Evolutionary conservation across 306 rosid genomes (phyloP).

Genomic region (Cucurbita maxima): DNA sequence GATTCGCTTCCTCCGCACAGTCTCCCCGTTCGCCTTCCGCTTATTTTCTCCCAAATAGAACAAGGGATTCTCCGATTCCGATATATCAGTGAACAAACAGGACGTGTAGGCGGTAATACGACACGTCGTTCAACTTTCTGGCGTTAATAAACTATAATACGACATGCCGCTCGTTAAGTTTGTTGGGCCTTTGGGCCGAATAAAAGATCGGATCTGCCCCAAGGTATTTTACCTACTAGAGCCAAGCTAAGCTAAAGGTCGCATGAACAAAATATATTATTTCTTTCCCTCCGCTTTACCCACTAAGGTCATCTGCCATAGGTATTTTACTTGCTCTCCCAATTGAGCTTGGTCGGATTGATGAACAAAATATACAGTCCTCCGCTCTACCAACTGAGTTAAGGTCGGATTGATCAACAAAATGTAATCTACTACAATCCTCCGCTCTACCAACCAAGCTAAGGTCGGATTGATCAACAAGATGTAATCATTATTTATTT

Average conservation of each 20-base stretch:
- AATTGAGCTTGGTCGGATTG: too few species aligned
- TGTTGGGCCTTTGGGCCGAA: not conserved
- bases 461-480: too few species aligned
- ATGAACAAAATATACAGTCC: too few species aligned
- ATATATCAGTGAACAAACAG: not conserved
- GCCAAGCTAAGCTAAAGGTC: too few species aligned
- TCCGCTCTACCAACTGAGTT: too few species aligned
- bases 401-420: too few species aligned
- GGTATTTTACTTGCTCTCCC: too few species aligned
- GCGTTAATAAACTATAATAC: not conserved
- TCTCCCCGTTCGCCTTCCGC: not conserved
- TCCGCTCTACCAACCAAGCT: slow-evolving; percentile 18
- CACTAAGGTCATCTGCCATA: too few species aligned
- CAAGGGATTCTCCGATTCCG: not conserved
- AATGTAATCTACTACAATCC: not conserved
- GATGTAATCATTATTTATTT: not conserved
- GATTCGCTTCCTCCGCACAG: not conserved
- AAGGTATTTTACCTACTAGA: too few species aligned
- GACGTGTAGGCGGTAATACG: not conserved
- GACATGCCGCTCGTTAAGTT: not conserved
- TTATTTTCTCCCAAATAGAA: not conserved
- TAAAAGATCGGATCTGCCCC: too few species aligned
- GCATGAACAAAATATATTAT: too few species aligned
- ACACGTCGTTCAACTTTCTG: not conserved
- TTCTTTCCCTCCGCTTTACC: too few species aligned